Evolutionary conservation across 2,329 filamentous ascomycete genomes (phyloP).

Genomic region (Pestalotiopsis sp.): DNA sequence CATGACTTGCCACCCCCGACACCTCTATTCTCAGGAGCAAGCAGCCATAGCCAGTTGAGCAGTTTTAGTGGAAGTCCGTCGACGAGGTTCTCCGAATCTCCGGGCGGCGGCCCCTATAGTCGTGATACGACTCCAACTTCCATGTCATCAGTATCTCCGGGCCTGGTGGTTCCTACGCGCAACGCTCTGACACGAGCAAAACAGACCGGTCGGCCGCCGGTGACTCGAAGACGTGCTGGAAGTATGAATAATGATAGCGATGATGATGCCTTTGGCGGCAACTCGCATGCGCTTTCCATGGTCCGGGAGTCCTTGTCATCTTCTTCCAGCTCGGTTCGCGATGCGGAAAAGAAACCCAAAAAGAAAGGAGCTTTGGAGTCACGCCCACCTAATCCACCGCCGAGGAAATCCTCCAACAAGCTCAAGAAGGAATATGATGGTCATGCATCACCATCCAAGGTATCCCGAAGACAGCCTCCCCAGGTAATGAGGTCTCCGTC

Average conservation of each 20-base stretch:
- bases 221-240: constrained; percentile 60
- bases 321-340: constrained; percentile 69
- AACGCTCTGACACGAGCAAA: constrained; percentile 49
- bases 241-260: constrained; percentile 55
- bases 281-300: constrained; percentile 62
- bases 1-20: constrained; percentile 69
- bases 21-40: constrained; percentile 63
- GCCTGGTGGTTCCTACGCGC: constrained; percentile 53
- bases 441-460: constrained; percentile 41
- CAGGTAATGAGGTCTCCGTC: constrained; percentile 33
- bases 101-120: constrained; percentile 70
- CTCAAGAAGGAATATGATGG: constrained; percentile 43
- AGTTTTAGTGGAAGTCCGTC: constrained; percentile 72
- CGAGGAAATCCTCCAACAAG: constrained; percentile 64
- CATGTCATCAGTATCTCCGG: constrained; percentile 74
- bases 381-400: constrained; percentile 61
- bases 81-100: constrained; percentile 75
- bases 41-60: constrained; percentile 53
- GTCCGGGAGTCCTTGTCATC: constrained; percentile 74
- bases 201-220: constrained; percentile 63
- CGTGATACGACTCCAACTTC: constrained; percentile 79
- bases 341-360: constrained; percentile 48
- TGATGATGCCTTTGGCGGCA: constrained; percentile 35
- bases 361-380: constrained; percentile 48
- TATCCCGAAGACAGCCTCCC: constrained; percentile 31